Evolutionary conservation across 352 stramenopile species (phyloP).

Genomic region (Phytophthora sansomeana): DNA sequence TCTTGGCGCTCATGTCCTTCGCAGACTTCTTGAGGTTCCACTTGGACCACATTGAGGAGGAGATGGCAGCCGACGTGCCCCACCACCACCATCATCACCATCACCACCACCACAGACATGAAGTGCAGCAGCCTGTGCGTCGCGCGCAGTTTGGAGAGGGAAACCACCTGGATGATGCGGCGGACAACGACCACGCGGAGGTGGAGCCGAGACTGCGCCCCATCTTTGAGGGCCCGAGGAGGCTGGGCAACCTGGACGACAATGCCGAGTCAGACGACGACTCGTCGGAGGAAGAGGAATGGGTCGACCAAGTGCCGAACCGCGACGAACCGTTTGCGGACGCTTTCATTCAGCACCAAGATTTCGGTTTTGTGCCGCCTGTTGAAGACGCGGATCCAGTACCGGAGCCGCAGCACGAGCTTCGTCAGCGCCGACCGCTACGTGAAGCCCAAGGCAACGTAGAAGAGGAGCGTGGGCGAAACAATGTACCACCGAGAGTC

Average conservation of each 20-base stretch:
- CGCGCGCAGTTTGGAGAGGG: constrained; percentile 33
- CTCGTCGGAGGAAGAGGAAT: constrained; percentile 66
- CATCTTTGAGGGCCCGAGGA: constrained; percentile 45
- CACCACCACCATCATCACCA: constrained; percentile 34
- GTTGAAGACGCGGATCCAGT: constrained; percentile 30
- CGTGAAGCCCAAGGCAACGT: constrained; percentile 22
- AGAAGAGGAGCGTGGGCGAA: constrained; percentile 23
- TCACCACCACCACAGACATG: constrained; percentile 26
- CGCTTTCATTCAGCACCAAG: constrained; percentile 53
- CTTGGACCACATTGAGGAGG: constrained; percentile 87
- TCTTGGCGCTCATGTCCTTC: constrained; percentile 96
- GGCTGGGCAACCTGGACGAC: constrained; percentile 52
- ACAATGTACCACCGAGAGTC: constrained; percentile 36
- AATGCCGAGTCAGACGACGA: constrained; percentile 49
- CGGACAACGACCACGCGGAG: constrained; percentile 33
- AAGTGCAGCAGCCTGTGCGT: constrained; percentile 15
- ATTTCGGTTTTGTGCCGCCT: constrained; percentile 32
- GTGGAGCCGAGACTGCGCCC: constrained; percentile 39
- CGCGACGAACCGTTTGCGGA: constrained; percentile 48
- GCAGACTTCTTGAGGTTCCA: constrained; percentile 94
- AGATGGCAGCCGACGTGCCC: constrained; percentile 48
- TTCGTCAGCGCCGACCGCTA: constrained; percentile 49
- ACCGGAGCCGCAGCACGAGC: constrained; percentile 40
- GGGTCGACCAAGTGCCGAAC: constrained; percentile 30
- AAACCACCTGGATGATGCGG: constrained; percentile 16